Evolutionary conservation across 768 basidiomycete genomes (phyloP), one percentile per base, ranked within the genome.

Genomic region (Trametes elegans): DNA sequence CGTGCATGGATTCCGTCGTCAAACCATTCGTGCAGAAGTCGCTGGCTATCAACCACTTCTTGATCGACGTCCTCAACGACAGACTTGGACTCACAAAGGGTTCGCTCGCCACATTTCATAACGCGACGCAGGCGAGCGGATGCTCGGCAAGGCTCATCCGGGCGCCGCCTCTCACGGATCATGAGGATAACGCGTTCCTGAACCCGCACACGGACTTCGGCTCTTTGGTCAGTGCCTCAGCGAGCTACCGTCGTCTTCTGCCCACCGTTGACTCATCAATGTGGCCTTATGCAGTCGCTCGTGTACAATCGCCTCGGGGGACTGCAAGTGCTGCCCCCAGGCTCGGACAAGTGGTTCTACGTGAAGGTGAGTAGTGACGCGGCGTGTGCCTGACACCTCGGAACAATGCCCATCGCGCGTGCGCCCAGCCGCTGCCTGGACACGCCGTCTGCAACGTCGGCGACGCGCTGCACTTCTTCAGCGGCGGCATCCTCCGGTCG

Each of bases 301-400:
- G 71, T 89, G 51, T 83, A 87, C 61, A 88, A 88, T 64, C 77
- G 76, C 3, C 76, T 87, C 0, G 87, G 87, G 7, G 87, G 87
- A 0, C 72, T 90, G 5, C 87, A 88, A 55, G 86, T 88, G 0
- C 71, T 87, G 31, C 76, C 78, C 0, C 85, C 84, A 0, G 84
- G 80, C 16, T 62, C 76, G 3, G 78, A 84, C n/a, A 64, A 76
- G 23, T 88, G 87, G 87, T 79, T 79, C 64, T 88, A 87, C 58
- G 73, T 88, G 58, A 81, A 81, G 77, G 85, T 78, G 24, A 16
- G 59, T n/a, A n/a, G n/a, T n/a, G n/a, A n/a, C n/a, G n/a, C n/a
- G n/a, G n/a, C n/a, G n/a, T n/a, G n/a, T n/a, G n/a, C n/a, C n/a
- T n/a, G n/a, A n/a, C n/a, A n/a, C n/a, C n/a, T n/a, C n/a, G n/a